phyloP scores from a whole-genome alignment of 2,329 filamentous ascomycete species.

The Penicillium corylophilum region DNA sequence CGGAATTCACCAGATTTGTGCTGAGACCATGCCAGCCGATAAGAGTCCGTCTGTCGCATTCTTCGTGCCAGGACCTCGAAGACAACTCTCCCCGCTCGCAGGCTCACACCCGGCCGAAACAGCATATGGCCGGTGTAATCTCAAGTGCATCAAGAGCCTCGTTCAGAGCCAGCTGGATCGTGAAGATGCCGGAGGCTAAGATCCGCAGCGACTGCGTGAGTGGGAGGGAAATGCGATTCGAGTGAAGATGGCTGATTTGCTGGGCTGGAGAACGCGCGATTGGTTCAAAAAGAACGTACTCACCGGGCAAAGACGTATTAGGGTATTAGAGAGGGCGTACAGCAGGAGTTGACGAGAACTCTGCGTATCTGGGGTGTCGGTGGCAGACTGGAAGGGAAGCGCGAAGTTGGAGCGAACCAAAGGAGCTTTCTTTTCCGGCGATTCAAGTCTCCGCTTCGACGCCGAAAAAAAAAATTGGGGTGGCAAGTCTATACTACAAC shows the following conservation, averaged over 20 bases:
- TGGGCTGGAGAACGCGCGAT: conserved; percentile 15
- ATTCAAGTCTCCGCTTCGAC: conserved; percentile 27
- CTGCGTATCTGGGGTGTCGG: conserved; percentile 14
- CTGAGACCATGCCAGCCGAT: not conserved
- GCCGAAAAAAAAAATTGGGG: conserved; percentile 27
- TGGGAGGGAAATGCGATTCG: conserved; percentile 19
- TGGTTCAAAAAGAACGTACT: conserved; percentile 17
- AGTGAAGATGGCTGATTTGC: conserved; percentile 7
- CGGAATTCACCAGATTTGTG: not conserved
- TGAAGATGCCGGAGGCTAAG: conserved; percentile 3
- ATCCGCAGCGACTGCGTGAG: conserved; percentile 11
- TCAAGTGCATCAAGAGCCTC: not conserved
- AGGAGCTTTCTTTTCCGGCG: conserved; percentile 31
- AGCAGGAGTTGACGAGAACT: conserved; percentile 11
- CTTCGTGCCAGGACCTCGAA: conserved; percentile 6
- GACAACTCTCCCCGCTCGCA: conserved; percentile 8
- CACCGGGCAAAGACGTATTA: conserved; percentile 11
- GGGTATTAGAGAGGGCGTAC: not conserved
- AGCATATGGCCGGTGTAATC: not conserved
- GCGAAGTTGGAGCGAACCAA: conserved; percentile 26
- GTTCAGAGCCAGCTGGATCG: not conserved
- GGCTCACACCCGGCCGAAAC: not conserved
- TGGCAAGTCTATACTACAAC: conserved; percentile 24
- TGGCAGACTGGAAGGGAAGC: conserved; percentile 19
- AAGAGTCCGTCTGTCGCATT: conserved; percentile 17